Base-by-base conservation (phyloP, 257 asterid species). In the Primulina huaijiensis region DNA sequence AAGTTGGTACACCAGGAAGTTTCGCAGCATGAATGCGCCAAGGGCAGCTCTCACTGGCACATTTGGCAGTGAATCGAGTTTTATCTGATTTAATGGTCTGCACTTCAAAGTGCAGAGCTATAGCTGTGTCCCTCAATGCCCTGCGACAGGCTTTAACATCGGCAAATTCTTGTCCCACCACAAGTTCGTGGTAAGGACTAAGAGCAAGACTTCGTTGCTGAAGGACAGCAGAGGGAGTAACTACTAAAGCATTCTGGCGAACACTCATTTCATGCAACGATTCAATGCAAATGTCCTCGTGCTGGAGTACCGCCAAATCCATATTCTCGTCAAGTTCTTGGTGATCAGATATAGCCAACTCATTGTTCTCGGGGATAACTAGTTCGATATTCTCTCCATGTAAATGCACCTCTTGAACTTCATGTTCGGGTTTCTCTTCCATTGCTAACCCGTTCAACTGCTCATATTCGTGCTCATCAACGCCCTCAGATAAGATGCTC, bases 11-110 rank as follows among this genome's bases (percentile, higher is more conserved):
- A 65, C 96, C 97, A 16, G 99, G 99, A 71, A 90, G 96, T 83
- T 93, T 93, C 1, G 97, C 97, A 65, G 90, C 99, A 53, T 90
- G 99, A 55, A 93, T 89, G 12, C 99, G 87, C 99, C 99, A 93
- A 0, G 97, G 97, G 82, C 99, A 93, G 29, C 78, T 89, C 64
- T 93, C 99, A 6, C 69, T 80, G 21, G 95, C 97, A 74, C 99
- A 93, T 70, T 82, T 90, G 71, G 99, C 99, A 23, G 96, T 90
- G 43, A 90, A 93, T 1, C 99, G 95, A 62, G 92, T 93, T 77
- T 89, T 90, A 70, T 93, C 99, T 4, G 97, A 90, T 76, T 93
- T 93, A 68, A 90, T 83, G 55, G 96, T 90, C 78, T 89, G 97
- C 82, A 93, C 87, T 74, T 93, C 97, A 53, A 93, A 93, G 83